Conservation (phyloP, 305 asterid genomes). For the Fraxinus angustifolia region DNA sequence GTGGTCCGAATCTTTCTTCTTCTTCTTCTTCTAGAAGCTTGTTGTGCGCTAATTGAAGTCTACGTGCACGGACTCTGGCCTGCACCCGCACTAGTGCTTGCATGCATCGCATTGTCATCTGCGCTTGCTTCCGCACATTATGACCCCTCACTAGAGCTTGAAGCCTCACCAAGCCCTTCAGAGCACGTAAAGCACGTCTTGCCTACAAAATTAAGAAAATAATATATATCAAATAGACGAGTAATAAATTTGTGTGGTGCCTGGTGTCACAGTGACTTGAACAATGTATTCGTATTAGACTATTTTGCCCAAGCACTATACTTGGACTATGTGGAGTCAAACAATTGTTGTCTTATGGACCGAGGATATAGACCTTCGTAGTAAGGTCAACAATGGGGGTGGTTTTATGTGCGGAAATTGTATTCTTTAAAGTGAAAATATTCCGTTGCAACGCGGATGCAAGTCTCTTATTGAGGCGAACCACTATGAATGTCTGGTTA, state of each 20-base stretch:
- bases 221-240: background rate
- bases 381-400: background rate
- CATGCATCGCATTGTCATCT: slow-evolving; percentile 96
- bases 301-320: background rate
- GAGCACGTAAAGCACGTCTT: slow-evolving; percentile 76
- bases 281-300: background rate
- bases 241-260: background rate
- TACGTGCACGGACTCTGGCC: slow-evolving; percentile 73
- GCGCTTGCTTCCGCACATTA: slow-evolving; percentile 89
- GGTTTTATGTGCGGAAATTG: background rate
- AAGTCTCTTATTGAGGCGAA: background rate
- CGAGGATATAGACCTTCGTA: background rate
- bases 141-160: slow-evolving; percentile 92
- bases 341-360: background rate
- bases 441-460: background rate
- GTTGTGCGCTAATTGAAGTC: slow-evolving; percentile 56
- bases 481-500: background rate
- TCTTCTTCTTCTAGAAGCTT: slow-evolving; percentile 40
- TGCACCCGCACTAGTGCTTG: slow-evolving; percentile 90
- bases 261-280: background rate
- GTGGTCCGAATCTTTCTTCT: slow-evolving; percentile 25
- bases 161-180: slow-evolving; percentile 88
- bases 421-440: background rate
- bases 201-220: slow-evolving; percentile 40
- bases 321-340: background rate